phyloP scores from a whole-genome alignment of 2,329 filamentous ascomycete species.

The Hysterium pulicare region DNA sequence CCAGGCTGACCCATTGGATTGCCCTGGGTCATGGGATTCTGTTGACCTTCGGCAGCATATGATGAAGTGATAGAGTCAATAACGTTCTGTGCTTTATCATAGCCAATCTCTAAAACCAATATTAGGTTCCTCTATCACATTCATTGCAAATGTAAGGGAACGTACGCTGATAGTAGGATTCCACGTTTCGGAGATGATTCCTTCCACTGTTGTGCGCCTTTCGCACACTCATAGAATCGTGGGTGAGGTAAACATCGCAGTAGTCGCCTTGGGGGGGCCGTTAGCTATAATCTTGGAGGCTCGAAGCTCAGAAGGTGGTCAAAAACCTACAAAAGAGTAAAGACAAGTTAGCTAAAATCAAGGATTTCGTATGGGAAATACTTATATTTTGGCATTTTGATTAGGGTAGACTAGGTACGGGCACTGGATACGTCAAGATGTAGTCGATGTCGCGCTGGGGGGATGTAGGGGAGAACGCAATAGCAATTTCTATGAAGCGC shows the following conservation, averaged over 20 bases:
- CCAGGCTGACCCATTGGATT: conserved; percentile 45
- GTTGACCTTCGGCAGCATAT: conserved; percentile 90
- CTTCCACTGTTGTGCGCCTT: conserved; percentile 97
- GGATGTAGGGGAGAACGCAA: no score
- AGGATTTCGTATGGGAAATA: conserved; percentile 20
- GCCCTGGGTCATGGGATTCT: conserved; percentile 71
- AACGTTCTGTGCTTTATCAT: conserved; percentile 96
- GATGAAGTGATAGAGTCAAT: conserved; percentile 97
- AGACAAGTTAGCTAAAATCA: conserved; percentile 14
- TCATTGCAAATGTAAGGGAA: conserved; percentile 8
- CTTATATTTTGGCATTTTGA: conserved; percentile 85
- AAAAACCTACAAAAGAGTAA: conserved; percentile 66
- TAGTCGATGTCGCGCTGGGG: no score
- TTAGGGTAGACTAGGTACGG: no score
- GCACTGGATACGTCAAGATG: no score
- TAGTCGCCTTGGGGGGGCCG: conserved; percentile 66
- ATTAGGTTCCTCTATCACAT: not conserved
- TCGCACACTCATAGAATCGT: conserved; percentile 99
- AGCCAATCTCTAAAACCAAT: conserved; percentile 76
- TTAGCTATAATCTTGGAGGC: conserved; percentile 13
- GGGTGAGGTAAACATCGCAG: conserved; percentile 99
- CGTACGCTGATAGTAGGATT: conserved; percentile 95
- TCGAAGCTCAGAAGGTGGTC: conserved; percentile 13
- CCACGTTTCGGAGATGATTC: conserved; percentile 95
- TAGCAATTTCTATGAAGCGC: no score